Evolutionary conservation across 2,329 filamentous ascomycete species (phyloP).

Genomic region (Aspergillus sergii): DNA sequence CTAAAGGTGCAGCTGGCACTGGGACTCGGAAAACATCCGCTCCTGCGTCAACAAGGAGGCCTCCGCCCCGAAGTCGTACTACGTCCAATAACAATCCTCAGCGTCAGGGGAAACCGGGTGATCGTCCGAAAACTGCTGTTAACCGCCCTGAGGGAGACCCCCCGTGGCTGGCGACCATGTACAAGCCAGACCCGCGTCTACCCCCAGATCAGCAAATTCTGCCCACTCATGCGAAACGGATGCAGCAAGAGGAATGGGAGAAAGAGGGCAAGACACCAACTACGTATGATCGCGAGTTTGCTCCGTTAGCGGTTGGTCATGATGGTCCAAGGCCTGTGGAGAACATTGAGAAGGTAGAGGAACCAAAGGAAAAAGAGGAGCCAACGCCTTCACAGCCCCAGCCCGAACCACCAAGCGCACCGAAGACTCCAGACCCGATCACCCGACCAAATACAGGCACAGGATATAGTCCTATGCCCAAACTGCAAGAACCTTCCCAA

Average conservation of each 20-base stretch:
- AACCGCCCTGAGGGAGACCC: constrained; percentile 89
- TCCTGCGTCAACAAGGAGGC: constrained; percentile 43
- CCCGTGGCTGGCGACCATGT: constrained; percentile 92
- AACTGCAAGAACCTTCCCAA: constrained; percentile 43
- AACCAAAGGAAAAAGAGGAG: constrained; percentile 8
- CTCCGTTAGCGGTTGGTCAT: constrained; percentile 64
- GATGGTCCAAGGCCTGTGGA: constrained; percentile 33
- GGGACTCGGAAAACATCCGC: constrained; percentile 42
- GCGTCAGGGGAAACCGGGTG: constrained; percentile 64
- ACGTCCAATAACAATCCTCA: constrained; percentile 40
- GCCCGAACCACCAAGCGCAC: constrained; percentile 16
- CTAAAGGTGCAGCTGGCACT: constrained; percentile 27
- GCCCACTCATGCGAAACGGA: constrained; percentile 84
- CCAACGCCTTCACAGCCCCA: constrained; percentile 6
- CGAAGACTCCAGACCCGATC: constrained; percentile 35
- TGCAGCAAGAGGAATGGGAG: constrained; percentile 96
- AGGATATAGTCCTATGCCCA: constrained; percentile 55
- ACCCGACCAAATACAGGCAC: constrained; percentile 45
- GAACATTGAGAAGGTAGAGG: constrained; percentile 18
- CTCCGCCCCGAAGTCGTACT: constrained; percentile 40
- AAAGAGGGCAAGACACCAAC: constrained; percentile 84
- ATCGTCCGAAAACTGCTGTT: constrained; percentile 56
- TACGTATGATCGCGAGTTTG: constrained; percentile 84
- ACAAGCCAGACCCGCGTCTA: constrained; percentile 90
- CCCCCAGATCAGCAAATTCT: constrained; percentile 95